Evolutionary conservation across 257 asterid genomes (phyloP).

Genomic region (Verbena officinalis): DNA sequence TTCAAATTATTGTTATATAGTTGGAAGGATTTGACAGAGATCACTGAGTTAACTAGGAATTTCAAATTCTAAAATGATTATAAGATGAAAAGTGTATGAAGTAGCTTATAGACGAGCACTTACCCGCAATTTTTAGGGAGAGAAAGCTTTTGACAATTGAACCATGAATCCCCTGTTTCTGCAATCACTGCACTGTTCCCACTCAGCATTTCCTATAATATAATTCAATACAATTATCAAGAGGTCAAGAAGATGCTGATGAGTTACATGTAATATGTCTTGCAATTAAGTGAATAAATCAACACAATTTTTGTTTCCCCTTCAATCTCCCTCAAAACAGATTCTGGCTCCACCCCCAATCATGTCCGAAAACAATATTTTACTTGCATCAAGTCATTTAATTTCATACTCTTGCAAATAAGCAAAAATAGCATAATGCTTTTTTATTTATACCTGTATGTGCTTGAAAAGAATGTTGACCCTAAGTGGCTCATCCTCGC

Average conservation of each 20-base stretch:
- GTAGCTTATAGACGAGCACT: too few relatives aligned
- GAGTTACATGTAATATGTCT: background rate
- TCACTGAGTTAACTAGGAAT: background rate
- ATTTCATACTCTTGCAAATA: too few relatives aligned
- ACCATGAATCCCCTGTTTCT: slow-evolving; percentile 71
- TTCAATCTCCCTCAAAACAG: too few relatives aligned
- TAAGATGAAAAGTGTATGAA: too few relatives aligned
- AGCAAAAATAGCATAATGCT: background rate
- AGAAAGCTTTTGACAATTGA: slow-evolving; percentile 58
- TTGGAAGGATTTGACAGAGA: background rate
- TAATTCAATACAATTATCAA: background rate
- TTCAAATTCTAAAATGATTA: too few relatives aligned
- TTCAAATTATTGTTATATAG: background rate
- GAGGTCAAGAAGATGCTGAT: too few relatives aligned
- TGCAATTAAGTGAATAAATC: background rate
- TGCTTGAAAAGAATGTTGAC: slow-evolving; percentile 63
- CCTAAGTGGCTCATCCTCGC: slow-evolving; percentile 46
- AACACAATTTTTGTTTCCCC: background rate
- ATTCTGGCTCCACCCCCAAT: too few relatives aligned
- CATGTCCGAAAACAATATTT: too few relatives aligned
- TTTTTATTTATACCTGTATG: slow-evolving; percentile 41
- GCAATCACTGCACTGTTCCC: slow-evolving; percentile 53
- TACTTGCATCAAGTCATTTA: too few relatives aligned
- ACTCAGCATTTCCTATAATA: slow-evolving; percentile 52
- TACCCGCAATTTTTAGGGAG: slow-evolving; percentile 61